Base-by-base conservation (phyloP, 2,329 filamentous ascomycete genomes). In the Madurella mycetomatis region DNA sequence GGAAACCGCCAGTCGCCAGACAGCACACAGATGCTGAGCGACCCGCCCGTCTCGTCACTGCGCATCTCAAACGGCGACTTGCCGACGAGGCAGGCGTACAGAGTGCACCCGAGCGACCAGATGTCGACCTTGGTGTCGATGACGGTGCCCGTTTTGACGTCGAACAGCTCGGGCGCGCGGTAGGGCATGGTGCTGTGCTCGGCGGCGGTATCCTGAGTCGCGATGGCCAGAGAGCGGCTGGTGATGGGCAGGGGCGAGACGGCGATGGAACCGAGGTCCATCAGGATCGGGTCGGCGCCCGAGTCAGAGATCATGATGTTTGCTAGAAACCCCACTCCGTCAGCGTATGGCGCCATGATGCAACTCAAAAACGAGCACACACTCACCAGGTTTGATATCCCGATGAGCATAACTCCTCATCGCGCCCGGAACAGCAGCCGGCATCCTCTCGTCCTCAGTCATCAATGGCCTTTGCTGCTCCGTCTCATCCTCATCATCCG, bases 151-250 rank as follows among this genome's bases (percentile, higher is more conserved):
- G 91, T 96, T 73, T 95, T 95, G 53, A 97, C 94, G 70, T 99
- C 94, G 72, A 99, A 99, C 57, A 99, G 85, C 73, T 99, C 94
- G 0, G 94, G 94, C 1, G 94, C 94, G 56, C 94, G 90, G 74
- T 99, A 99, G 0, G 94, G 92, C 92, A 99, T 97, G 41, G 94
- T 99, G 61, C 86, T 92, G 77, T 97, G 92, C 71, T 99, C 94
- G 51, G 92, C 94, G 18, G 94, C 94, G 41, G 84, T 88, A 71
- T 99, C 94, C 73, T 97, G 94, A 37, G 95, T 88, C 50, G 92
- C 90, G 46, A 99, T 83, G 43, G 94, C 94, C 51, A 95, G 80
- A 2, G 90, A 95, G 57, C 92, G 86, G 16, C 89, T 94, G 4
- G 92, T 95, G 63, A 97, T 92, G 25, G 89, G 83, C 54, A 90